A percentile compares a stretch with the other conserved stretches of the same genome.
phyloP scores from a whole-genome alignment of 345 rosid species.

The Pistacia atlantica region DNA sequence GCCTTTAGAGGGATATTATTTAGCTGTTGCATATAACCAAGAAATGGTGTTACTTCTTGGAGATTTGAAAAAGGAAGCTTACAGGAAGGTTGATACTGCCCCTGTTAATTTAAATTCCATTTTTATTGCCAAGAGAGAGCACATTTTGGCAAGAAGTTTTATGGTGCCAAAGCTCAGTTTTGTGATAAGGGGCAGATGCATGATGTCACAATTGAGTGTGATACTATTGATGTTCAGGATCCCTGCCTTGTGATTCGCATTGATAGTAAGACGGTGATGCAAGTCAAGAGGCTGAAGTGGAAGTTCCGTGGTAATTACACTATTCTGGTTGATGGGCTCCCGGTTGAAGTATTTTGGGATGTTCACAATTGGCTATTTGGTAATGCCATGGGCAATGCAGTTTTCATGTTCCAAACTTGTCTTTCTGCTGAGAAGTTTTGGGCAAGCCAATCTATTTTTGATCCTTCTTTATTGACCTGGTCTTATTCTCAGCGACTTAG shows the following conservation, averaged over 20 bases:
- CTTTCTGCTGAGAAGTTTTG: conserved; percentile 43
- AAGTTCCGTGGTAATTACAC: conserved; percentile 92
- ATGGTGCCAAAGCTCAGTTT: conserved; percentile 75
- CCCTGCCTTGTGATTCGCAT: conserved; percentile 81
- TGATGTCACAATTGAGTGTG: conserved; percentile 81
- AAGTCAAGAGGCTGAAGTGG: conserved; percentile 85
- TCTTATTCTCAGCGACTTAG: conserved; percentile 48
- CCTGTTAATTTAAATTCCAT: conserved; percentile 44
- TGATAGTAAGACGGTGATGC: conserved; percentile 73
- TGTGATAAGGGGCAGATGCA: conserved; percentile 61
- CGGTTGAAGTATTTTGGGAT: conserved; percentile 94
- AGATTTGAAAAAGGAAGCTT: conserved; percentile 80
- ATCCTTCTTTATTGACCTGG: conserved; percentile 47
- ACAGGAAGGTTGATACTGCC: conserved; percentile 53
- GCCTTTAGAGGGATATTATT: conserved; percentile 68
- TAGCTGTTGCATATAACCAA: conserved; percentile 64
- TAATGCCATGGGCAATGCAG: conserved; percentile 68
- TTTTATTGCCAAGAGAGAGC: conserved; percentile 73
- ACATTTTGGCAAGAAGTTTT: conserved; percentile 79
- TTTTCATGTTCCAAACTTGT: conserved; percentile 87
- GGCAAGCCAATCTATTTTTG: conserved; percentile 42
- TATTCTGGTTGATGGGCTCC: conserved; percentile 76
- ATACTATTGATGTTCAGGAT: conserved; percentile 54
- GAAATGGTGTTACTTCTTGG: conserved; percentile 76
- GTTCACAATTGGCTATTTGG: conserved; percentile 96